A percentile compares a stretch with the other conserved stretches of the same genome.
These are phyloP conservation scores for Solanum raphanifolium DNA, from an alignment of 257 asterid genomes.

Conservation along the genomic window DNA sequence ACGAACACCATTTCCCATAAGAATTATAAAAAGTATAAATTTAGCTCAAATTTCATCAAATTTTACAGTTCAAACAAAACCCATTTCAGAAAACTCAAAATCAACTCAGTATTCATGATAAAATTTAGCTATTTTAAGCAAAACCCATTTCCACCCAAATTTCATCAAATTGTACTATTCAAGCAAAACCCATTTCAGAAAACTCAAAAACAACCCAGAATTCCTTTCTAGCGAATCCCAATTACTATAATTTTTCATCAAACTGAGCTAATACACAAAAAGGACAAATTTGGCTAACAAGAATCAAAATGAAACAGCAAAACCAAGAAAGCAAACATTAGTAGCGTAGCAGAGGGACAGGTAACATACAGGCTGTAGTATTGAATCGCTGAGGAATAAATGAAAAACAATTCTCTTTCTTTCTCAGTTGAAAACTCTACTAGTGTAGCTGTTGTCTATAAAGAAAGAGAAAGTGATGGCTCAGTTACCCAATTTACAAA, in stretches of 20 bases:
- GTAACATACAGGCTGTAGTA: conserved; percentile 6
- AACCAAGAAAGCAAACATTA: not conserved
- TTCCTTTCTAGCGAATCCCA: not conserved
- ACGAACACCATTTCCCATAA: not conserved
- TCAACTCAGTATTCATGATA: not conserved
- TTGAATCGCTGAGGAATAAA: not conserved
- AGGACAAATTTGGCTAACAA: not conserved
- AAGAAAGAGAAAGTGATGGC: conserved; percentile 2
- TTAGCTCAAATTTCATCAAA: not conserved
- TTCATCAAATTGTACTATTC: not conserved
- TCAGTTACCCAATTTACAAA: not conserved
- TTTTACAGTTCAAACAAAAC: not conserved
- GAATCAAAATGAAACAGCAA: not conserved
- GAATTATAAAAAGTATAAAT: not conserved
- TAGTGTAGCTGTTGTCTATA: not conserved
- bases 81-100: not conserved
- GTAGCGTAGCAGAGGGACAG: not conserved
- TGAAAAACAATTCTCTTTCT: not conserved
- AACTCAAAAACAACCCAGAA: not conserved
- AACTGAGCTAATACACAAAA: not conserved
- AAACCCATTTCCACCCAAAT: not conserved
- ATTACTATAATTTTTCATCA: not conserved
- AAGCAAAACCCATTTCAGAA: not conserved
- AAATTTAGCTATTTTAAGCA: not conserved
- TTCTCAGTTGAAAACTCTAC: not conserved